phyloP scores from a whole-genome alignment of 2,329 filamentous ascomycete species.

The Dactylellina drechsleri region DNA sequence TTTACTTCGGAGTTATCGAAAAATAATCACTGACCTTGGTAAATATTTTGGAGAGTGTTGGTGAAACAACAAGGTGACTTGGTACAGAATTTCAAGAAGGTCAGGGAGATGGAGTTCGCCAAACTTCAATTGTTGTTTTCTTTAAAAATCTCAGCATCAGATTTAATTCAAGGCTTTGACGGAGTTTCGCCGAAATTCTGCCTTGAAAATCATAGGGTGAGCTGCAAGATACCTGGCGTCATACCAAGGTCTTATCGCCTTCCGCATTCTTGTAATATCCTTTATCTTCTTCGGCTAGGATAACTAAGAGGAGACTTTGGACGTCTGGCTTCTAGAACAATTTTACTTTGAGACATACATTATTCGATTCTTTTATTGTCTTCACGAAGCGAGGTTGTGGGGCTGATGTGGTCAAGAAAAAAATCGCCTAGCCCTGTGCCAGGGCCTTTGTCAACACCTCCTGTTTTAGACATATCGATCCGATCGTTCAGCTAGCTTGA shows the following conservation, averaged over 20 bases:
- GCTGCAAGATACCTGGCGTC: too few relatives aligned
- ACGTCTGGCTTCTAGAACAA: conserved; percentile 1
- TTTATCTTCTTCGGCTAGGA: neutral
- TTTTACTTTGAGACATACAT: neutral
- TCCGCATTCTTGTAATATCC: neutral
- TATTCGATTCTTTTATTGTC: neutral
- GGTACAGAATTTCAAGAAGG: too few relatives aligned
- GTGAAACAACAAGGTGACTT: too few relatives aligned
- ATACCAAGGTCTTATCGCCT: neutral
- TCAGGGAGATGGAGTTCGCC: too few relatives aligned
- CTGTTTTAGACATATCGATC: neutral
- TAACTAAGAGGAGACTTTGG: neutral
- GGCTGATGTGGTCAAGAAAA: neutral
- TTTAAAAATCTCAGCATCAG: too few relatives aligned
- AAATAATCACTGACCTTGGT: too few relatives aligned
- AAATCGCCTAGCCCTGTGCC: neutral
- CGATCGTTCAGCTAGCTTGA: neutral
- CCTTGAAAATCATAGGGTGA: too few relatives aligned
- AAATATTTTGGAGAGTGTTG: too few relatives aligned
- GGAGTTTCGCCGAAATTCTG: too few relatives aligned
- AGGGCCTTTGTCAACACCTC: neutral
- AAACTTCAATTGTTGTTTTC: too few relatives aligned
- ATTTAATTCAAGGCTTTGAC: too few relatives aligned
- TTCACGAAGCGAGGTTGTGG: neutral
- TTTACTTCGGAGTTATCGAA: too few relatives aligned